Evolutionary conservation across 192 early-diverging fungal species (phyloP).

Genomic region (Podila minutissima): DNA sequence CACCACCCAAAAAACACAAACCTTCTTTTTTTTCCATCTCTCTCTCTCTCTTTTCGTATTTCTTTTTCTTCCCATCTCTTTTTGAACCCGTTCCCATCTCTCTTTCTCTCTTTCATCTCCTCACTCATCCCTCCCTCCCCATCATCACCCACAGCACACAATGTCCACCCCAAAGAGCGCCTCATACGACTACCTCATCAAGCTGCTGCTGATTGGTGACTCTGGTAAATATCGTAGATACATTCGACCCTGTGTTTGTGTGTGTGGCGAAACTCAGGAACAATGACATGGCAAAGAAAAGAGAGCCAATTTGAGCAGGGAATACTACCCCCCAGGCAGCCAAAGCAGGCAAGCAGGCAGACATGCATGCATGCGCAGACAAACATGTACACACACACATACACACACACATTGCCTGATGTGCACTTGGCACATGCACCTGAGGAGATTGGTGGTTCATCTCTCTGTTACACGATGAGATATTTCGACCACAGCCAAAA

Average conservation of each 20-base stretch:
- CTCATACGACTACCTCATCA: conserved; percentile 99
- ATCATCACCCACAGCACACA: neutral
- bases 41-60: neutral
- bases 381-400: too few relatives aligned
- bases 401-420: too few relatives aligned
- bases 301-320: too few relatives aligned
- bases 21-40: conserved; percentile 3
- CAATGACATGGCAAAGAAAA: too few relatives aligned
- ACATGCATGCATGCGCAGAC: too few relatives aligned
- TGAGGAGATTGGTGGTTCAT: too few relatives aligned
- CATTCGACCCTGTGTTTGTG: neutral
- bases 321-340: too few relatives aligned
- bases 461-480: too few relatives aligned
- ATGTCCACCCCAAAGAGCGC: conserved; percentile 90
- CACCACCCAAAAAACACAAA: too few relatives aligned
- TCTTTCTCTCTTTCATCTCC: neutral
- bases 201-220: conserved; percentile 97
- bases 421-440: too few relatives aligned
- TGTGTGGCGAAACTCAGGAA: neutral
- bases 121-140: neutral
- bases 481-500: too few relatives aligned
- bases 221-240: conserved; percentile 76
- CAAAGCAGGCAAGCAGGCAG: too few relatives aligned
- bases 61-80: neutral
- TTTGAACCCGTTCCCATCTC: neutral